Evolutionary conservation across 2,329 filamentous ascomycete species (phyloP), one percentile per base, ranked within the genome.

Genomic region (Fusarium torreyae): DNA sequence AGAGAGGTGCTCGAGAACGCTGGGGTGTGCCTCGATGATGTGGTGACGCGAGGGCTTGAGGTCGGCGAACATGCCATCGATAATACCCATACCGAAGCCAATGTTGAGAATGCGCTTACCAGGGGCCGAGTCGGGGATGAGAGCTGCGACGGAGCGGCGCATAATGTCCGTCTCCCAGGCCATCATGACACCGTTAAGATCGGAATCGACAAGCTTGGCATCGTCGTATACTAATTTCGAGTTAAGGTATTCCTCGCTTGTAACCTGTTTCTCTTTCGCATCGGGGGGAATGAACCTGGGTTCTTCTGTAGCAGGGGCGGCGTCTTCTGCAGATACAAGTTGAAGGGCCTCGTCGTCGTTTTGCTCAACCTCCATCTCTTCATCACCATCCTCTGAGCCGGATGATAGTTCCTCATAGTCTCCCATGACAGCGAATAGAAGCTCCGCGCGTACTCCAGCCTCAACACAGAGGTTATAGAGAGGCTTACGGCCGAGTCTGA

Each of bases 141-240:
- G 83, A 15, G 88, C 86, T 66, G 90, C 86, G 45, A 94, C 93
- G 56, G 92, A 93, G 51, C 88, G 86, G 63, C 87, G 87, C 94
- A 97, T 97, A 73, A 97, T 96, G 69, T 90, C 88, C 3, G 90
- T 92, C 80, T 97, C 94, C 94, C 94, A 97, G 39, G 90, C 87
- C 94, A 97, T 97, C 94, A 97, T 97, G 45, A 97, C 92, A 53
- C 92, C 93, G 77, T 97, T 97, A 66, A 89, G 86, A 68, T 89
- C 88, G 5, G 88, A 85, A 76, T 96, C 93, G 8, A 96, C 85
- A 4, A 96, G 86, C 63, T 91, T 91, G 68, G 86, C 86, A 59
- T 87, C 83, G 49, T 86, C 84, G 79, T 92, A 91, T 15, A 86
- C 89, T 22, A 94, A 83, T 26, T 85, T 82, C 0, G 90, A 92